phyloP scores from a whole-genome alignment of 2,329 filamentous ascomycete genomes.

The Neospermospora avenae region DNA sequence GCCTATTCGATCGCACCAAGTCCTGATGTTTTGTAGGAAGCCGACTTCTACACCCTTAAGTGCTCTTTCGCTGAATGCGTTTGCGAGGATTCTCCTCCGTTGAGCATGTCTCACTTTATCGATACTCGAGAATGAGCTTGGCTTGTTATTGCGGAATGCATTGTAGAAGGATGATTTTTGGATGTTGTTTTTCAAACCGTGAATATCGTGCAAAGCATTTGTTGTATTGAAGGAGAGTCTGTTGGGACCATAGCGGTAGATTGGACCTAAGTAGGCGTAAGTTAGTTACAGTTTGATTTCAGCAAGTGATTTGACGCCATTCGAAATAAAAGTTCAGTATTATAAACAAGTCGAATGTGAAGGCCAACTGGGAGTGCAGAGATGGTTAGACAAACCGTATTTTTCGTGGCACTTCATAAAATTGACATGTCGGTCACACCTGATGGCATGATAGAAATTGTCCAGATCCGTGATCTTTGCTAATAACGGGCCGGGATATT shows the following conservation, averaged over 20 bases:
- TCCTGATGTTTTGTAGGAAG: not conserved
- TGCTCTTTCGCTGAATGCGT: not conserved
- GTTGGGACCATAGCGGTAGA: constrained; percentile 61
- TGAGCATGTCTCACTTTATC: not conserved
- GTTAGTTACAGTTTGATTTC: not conserved
- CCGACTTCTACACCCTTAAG: not conserved
- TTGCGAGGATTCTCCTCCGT: not conserved
- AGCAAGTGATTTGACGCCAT: not conserved
- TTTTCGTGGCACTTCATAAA: constrained; percentile 34
- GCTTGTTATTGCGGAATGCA: not conserved
- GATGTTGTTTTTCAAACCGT: constrained; percentile 6
- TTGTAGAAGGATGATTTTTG: not conserved
- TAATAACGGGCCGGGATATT: constrained; percentile 35
- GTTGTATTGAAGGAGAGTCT: constrained; percentile 3
- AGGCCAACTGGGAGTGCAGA: not conserved
- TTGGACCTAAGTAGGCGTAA: constrained; percentile 39
- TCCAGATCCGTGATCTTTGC: constrained; percentile 31
- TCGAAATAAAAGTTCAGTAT: not conserved
- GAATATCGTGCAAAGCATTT: constrained; percentile 4
- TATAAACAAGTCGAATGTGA: too few species aligned
- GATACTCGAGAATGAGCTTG: not conserved
- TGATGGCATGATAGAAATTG: constrained; percentile 34
- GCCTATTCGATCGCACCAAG: not conserved
- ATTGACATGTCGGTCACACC: constrained; percentile 34
- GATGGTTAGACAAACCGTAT: constrained; percentile 29